A percentile compares a stretch with the other conserved stretches of the same genome.
Evolutionary conservation across 2,329 filamentous ascomycete genomes (phyloP).

Genomic region (Diaporthe helianthi): DNA sequence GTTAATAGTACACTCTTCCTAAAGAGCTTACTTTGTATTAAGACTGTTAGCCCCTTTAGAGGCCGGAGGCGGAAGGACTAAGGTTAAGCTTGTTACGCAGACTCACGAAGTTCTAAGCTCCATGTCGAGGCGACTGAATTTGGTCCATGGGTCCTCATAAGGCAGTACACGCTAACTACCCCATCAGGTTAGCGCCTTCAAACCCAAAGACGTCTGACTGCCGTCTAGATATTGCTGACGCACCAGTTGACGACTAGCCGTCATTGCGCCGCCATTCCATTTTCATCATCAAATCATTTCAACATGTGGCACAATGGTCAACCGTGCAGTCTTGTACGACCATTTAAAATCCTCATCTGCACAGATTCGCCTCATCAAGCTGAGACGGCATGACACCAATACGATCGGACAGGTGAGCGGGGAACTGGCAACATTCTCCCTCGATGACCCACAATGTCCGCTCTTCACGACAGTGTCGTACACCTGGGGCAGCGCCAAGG

Average conservation of each 20-base stretch:
- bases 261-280: background rate
- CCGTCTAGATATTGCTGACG: background rate
- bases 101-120: too few relatives aligned
- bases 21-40: too few relatives aligned
- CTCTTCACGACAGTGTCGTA: conserved; percentile 27
- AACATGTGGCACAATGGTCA: background rate
- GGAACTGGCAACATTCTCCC: conserved; percentile 20
- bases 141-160: too few relatives aligned
- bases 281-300: background rate
- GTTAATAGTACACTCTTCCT: too few relatives aligned
- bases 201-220: background rate
- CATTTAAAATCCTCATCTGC: background rate
- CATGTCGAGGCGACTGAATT: too few relatives aligned
- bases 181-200: background rate
- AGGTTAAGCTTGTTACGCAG: too few relatives aligned
- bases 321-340: conserved; percentile 5
- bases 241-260: background rate
- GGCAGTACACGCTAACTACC: background rate
- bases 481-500: conserved; percentile 18
- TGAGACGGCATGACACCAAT: background rate
- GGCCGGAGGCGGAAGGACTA: too few relatives aligned
- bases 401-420: background rate
- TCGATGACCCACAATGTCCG: conserved; percentile 13
- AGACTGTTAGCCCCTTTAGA: too few relatives aligned
- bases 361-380: conserved; percentile 23